Evolutionary conservation across 768 basidiomycete genomes (phyloP).

Genomic region (Pulveroboletus sp.): DNA sequence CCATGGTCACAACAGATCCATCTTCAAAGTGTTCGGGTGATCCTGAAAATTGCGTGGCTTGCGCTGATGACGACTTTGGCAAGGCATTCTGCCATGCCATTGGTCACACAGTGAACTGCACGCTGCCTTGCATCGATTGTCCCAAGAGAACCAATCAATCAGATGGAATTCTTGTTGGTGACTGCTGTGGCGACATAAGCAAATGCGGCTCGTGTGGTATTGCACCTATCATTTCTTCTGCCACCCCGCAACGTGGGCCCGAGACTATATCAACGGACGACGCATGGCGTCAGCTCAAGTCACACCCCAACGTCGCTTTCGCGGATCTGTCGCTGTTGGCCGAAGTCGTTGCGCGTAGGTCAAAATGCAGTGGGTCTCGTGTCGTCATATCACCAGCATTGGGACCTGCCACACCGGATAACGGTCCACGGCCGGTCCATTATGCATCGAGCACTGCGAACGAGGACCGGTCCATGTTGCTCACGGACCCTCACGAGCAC

Average conservation of each 20-base stretch:
- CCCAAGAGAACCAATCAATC: slow-evolving; percentile 37
- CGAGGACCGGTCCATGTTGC: slow-evolving; percentile 39
- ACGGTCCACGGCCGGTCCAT: slow-evolving; percentile 15
- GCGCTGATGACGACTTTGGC: slow-evolving; percentile 81
- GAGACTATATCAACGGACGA: slow-evolving; percentile 75
- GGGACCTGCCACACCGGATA: slow-evolving; percentile 48
- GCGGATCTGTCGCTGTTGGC: slow-evolving; percentile 80
- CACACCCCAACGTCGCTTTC: slow-evolving; percentile 85
- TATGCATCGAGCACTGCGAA: slow-evolving; percentile 6
- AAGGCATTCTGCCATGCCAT: slow-evolving; percentile 84
- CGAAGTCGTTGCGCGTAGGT: slow-evolving; percentile 81
- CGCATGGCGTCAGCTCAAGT: slow-evolving; percentile 81
- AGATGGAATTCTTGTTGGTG: slow-evolving; percentile 26
- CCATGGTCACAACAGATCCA: slow-evolving; percentile 28
- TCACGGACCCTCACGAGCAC: slow-evolving; percentile 52
- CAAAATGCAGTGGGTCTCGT: slow-evolving; percentile 70
- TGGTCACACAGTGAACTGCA: slow-evolving; percentile 52
- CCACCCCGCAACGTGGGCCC: slow-evolving; percentile 16
- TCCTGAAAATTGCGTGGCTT: slow-evolving; percentile 80
- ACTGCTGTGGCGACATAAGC: slow-evolving; percentile 38
- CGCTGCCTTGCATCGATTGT: slow-evolving; percentile 52
- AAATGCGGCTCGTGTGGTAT: slow-evolving; percentile 31
- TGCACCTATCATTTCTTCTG: slow-evolving; percentile 27
- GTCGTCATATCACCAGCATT: slow-evolving; percentile 56
- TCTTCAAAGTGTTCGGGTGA: slow-evolving; percentile 71